phyloP scores from a whole-genome alignment of 495 filamentous ascomycete genomes.

The Penicillium salamii region DNA sequence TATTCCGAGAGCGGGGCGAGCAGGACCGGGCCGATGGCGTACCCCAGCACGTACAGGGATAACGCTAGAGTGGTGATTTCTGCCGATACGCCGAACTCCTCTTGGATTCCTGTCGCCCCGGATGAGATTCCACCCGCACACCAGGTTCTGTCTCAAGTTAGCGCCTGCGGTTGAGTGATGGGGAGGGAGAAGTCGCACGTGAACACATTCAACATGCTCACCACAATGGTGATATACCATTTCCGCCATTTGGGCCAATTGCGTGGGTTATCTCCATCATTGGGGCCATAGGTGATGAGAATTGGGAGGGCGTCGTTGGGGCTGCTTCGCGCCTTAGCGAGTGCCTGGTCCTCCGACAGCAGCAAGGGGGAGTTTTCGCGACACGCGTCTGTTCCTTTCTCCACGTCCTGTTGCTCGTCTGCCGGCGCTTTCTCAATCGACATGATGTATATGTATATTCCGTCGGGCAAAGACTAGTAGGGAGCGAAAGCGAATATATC shows the following conservation, averaged over 20 bases:
- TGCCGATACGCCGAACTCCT: slow-evolving; percentile 38
- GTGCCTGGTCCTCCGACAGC: slow-evolving; percentile 27
- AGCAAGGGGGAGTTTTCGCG: slow-evolving; percentile 14
- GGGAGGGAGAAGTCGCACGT: slow-evolving; percentile 23
- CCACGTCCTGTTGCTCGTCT: slow-evolving; percentile 4
- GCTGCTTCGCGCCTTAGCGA: slow-evolving; percentile 21
- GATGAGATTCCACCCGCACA: slow-evolving; percentile 45
- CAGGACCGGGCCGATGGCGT: slow-evolving; percentile 53
- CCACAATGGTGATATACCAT: slow-evolving; percentile 43
- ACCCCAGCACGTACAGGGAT: slow-evolving; percentile 54
- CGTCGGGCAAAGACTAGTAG: background rate
- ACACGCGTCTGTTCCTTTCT: slow-evolving; percentile 11
- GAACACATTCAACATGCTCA: slow-evolving; percentile 43
- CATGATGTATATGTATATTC: background rate
- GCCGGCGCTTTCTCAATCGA: background rate
- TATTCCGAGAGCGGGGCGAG: slow-evolving; percentile 63
- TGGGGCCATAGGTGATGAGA: slow-evolving; percentile 32
- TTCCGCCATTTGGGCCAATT: slow-evolving; percentile 46
- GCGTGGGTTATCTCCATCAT: slow-evolving; percentile 44
- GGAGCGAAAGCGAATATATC: no score
- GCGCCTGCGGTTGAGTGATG: no score
- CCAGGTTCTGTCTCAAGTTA: slow-evolving; percentile 40
- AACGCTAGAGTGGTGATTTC: slow-evolving; percentile 47
- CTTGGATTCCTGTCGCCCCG: slow-evolving; percentile 32
- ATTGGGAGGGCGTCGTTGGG: slow-evolving; percentile 29